Base-by-base conservation (phyloP, 2,329 filamentous ascomycete genomes). In the Aspergillus pseudonomiae region DNA sequence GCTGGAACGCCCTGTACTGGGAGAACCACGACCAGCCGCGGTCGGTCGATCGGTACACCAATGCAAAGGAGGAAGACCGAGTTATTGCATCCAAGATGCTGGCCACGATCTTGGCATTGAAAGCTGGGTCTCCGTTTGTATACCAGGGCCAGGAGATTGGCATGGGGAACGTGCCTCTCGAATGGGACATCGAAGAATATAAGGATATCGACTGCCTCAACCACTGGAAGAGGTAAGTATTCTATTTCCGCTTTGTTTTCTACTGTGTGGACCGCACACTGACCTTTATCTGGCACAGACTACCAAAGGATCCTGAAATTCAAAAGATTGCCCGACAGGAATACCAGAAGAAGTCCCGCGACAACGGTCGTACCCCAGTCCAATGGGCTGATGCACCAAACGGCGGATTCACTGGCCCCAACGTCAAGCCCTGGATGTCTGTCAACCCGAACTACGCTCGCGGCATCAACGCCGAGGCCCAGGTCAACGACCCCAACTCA, bases 331-430 rank as follows among this genome's bases (percentile, higher is more conserved):
- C 75, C 39, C 70, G 71, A 4, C 64, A 69, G 36, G 75, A 79
- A 62, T 78, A 79, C 59, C 77, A 77, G 60, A 78, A 77, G 59
- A 79, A 79, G 57, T 78, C 77, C 0, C 75, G 90, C 26, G 91
- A 93, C 75, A 91, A 93, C 74, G 87, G 86, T 9, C 83, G 91
- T 53, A 88, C 88, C 0, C 90, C 90, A 0, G 88, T 93, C 76
- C 89, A 92, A 72, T 93, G 91, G 90, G 82, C 87, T 65, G 71
- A 76, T n/a, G 79, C 77, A 1, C 71, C 78, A 0, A 84, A 92
- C 64, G 89, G 82, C 0, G 90, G 91, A 12, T 93, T 93, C 78
- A 88, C 88, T 0, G 79, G 79, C 1, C 77, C 77, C 1, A 78
- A 77, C 10, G 74, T 73, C 4, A 82, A 81, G 60, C 88, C 90